Percentiles rank a stretch among this genome's conserved stretches.
These are phyloP conservation scores for Diaporthe caulivora DNA, from an alignment of 2,329 filamentous ascomycete species.

Conservation along the genomic window DNA sequence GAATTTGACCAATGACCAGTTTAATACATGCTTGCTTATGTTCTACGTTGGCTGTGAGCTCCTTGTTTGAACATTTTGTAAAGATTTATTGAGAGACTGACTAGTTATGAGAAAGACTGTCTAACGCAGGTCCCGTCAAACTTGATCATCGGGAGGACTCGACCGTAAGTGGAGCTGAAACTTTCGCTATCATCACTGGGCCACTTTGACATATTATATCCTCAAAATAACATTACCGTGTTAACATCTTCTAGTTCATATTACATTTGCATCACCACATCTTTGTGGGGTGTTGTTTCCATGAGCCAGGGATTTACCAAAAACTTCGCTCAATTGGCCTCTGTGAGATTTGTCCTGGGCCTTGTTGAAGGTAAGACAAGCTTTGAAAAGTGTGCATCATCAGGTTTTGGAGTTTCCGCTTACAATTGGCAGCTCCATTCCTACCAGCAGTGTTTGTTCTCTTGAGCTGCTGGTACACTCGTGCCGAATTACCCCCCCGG, in stretches of 20 bases:
- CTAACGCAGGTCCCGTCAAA: constrained; percentile 8
- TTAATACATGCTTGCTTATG: constrained; percentile 6
- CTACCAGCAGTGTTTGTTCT: constrained; percentile 8
- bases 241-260: background rate
- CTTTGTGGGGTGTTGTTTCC: constrained; percentile 45
- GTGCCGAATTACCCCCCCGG: constrained; percentile 51
- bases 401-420: background rate
- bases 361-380: background rate
- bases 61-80: too few relatives aligned
- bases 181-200: background rate
- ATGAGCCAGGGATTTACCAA: constrained; percentile 50
- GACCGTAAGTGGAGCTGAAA: background rate
- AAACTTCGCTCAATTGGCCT: constrained; percentile 41
- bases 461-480: constrained; percentile 55
- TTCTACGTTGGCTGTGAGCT: constrained; percentile 17
- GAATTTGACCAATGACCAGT: constrained; percentile 1
- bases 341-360: constrained; percentile 41
- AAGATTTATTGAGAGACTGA: background rate
- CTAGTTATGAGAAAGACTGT: background rate
- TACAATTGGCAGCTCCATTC: background rate
- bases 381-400: background rate
- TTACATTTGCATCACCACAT: constrained; percentile 44
- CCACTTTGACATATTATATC: background rate
- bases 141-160: constrained; percentile 1
- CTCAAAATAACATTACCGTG: background rate